Conservation (phyloP, 1,284 basidiomycete species). For the Grifola frondosa region DNA sequence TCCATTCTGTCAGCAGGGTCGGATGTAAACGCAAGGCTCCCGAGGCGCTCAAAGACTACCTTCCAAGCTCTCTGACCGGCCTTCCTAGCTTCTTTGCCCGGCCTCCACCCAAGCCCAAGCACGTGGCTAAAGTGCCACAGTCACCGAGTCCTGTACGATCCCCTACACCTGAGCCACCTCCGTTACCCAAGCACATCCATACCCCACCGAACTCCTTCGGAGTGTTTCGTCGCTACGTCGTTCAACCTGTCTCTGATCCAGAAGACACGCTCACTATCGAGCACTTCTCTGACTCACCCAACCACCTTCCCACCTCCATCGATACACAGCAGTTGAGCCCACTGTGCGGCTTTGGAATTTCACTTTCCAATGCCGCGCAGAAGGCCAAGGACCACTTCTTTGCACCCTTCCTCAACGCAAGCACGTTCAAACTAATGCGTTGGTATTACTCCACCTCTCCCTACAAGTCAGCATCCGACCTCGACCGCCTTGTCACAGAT, state of each 20-base stretch:
- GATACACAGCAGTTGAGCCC: background rate
- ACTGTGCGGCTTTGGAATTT: background rate
- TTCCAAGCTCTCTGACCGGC: constrained; percentile 4
- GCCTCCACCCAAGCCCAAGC: background rate
- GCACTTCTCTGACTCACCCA: background rate
- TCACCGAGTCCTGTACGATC: too few species aligned
- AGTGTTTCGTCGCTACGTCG: constrained; percentile 7
- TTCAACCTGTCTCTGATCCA: constrained; percentile 1
- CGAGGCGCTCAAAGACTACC: too few species aligned
- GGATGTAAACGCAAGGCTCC: too few species aligned
- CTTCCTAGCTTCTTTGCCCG: constrained; percentile 6
- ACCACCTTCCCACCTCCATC: background rate
- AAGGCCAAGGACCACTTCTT: constrained; percentile 12
- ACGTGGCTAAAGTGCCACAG: background rate
- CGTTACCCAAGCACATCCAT: background rate
- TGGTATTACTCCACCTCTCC: constrained; percentile 1
- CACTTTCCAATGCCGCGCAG: background rate
- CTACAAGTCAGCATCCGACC: background rate
- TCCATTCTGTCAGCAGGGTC: too few species aligned
- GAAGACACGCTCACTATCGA: constrained; percentile 3
- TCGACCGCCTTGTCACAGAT: constrained; percentile 12
- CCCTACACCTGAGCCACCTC: background rate
- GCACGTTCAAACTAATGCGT: constrained; percentile 25
- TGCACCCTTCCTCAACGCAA: constrained; percentile 29
- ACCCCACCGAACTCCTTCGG: constrained; percentile 9